Percentiles rank a stretch among this genome's conserved stretches.
These are phyloP conservation scores for Torulaspora delbrueckii DNA, from an alignment of 805 yeast species.

Conservation along the genomic window DNA sequence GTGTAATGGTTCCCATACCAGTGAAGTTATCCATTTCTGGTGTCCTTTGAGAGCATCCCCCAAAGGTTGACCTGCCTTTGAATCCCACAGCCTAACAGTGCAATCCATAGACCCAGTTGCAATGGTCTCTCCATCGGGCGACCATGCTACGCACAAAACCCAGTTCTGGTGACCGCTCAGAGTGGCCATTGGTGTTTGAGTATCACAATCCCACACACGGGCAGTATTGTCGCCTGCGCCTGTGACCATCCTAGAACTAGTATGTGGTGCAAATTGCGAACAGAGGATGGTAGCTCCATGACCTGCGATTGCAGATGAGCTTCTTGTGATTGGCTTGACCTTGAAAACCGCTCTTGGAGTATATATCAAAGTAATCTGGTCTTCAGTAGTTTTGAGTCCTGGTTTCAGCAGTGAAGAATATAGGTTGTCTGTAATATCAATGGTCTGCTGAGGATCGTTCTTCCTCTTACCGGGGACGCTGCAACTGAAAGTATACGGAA, in stretches of 20 bases:
- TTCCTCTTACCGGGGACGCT: slow-evolving; percentile 42
- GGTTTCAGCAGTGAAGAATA: slow-evolving; percentile 82
- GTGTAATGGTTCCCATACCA: slow-evolving; percentile 94
- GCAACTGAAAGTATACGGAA: slow-evolving; percentile 82
- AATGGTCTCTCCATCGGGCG: slow-evolving; percentile 83
- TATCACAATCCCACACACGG: slow-evolving; percentile 92
- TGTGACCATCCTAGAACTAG: slow-evolving; percentile 78
- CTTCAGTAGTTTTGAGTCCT: slow-evolving; percentile 85
- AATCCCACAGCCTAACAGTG: slow-evolving; percentile 84
- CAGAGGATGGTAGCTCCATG: slow-evolving; percentile 92
- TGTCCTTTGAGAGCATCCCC: slow-evolving; percentile 81
- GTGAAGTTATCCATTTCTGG: slow-evolving; percentile 79
- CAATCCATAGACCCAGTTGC: slow-evolving; percentile 97
- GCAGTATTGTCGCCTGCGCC: slow-evolving; percentile 98
- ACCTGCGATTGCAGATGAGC: slow-evolving; percentile 89
- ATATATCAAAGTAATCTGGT: slow-evolving; percentile 80
- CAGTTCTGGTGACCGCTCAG: slow-evolving; percentile 84
- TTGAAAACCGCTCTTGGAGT: slow-evolving; percentile 95
- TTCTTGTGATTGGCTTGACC: slow-evolving; percentile 84
- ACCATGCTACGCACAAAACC: slow-evolving; percentile 89
- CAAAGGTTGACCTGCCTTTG: slow-evolving; percentile 62
- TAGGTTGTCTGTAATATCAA: slow-evolving; percentile 74
- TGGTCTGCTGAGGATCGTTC: slow-evolving; percentile 36
- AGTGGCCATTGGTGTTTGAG: slow-evolving; percentile 83
- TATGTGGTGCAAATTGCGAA: slow-evolving; percentile 88